A percentile compares a stretch with the other conserved stretches of the same genome.
These are phyloP conservation scores for Tulasnella sp. DNA, from an alignment of 768 basidiomycete species.

Conservation along the genomic window DNA sequence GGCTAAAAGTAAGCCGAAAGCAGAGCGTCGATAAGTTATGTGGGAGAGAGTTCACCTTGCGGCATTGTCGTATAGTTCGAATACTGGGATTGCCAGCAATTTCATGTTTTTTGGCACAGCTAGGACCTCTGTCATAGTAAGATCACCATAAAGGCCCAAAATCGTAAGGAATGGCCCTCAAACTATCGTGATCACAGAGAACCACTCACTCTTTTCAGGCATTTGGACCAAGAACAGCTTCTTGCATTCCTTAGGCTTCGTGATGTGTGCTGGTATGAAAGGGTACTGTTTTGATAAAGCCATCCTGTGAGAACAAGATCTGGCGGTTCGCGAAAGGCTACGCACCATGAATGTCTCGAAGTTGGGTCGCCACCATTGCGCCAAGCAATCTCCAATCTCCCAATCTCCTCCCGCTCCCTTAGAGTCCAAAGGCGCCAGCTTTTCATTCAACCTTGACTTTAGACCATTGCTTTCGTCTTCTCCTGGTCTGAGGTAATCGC, in stretches of 20 bases:
- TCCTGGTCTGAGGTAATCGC: conserved; percentile 96
- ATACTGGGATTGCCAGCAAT: conserved; percentile 88
- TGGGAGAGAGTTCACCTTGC: conserved; percentile 45
- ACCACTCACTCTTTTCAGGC: conserved; percentile 68
- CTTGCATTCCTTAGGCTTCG: conserved; percentile 97
- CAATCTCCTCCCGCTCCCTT: conserved; percentile 82
- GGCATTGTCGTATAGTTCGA: conserved; percentile 95
- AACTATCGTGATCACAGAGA: not conserved
- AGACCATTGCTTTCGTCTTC: conserved; percentile 90
- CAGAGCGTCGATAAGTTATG: not conserved
- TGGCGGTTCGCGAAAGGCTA: conserved; percentile 16
- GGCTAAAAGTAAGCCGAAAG: not conserved
- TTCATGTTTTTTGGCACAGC: conserved; percentile 99
- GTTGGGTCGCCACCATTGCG: conserved; percentile 97
- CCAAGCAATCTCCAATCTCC: conserved; percentile 94
- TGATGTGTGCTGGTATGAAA: conserved; percentile 89
- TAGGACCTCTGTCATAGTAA: conserved; percentile 59
- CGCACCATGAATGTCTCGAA: conserved; percentile 98
- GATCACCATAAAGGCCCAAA: not conserved
- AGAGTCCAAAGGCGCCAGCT: conserved; percentile 74
- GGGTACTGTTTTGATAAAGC: conserved; percentile 52
- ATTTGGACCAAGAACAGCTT: conserved; percentile 92
- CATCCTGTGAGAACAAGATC: not conserved
- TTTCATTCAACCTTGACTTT: conserved; percentile 78
- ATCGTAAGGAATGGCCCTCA: not conserved